Evolutionary conservation across 768 basidiomycete species (phyloP), one percentile per base, ranked within the genome.

Genomic region (Pulveroboletus sp.): DNA sequence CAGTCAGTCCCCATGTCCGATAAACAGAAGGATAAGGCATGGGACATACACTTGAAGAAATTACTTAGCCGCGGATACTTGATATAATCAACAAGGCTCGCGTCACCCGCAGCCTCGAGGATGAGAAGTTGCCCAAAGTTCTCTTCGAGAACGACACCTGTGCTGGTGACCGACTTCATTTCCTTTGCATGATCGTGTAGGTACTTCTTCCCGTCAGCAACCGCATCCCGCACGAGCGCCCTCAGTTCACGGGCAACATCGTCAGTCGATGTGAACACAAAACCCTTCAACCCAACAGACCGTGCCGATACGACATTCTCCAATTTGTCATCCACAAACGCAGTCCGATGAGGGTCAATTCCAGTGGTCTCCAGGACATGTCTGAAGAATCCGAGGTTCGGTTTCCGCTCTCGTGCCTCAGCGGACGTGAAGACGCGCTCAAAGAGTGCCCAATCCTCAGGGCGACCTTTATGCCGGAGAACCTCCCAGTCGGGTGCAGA

Each of bases 251-350:
- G 54, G 27, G 21, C 21, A 8, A 61, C 54, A 6, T 60, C 51
- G 3, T 54, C 49, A 32, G 38, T 52, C 5, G 60, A 59, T 1
- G 57, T 53, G 27, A 21, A 21, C 3, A 21, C 21, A 21, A 21
- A 2, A 21, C 21, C 21, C 18, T 51, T 51, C 30, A 63, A 35
- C 10, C 60, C 60, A 33, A 62, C 15, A 5, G 60, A 63, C 31
- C 32, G 54, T 1, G 57, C 57, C 17, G 57, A 52, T 6, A 61
- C 44, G 5, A 61, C 49, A 8, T 61, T 61, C 47, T 61, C 60
- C 43, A 59, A 10, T 45, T 51, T 61, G 24, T 61, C 60, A 9
- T 61, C 60, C n/a, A 61, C 60, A 14, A 63, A 61, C 3, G 47
- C 57, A 9, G 60, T 63, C 0, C 60, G 57, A 35, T 14, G 43